Conservation (phyloP, 1,139 yeast species). For the Hansenula lynferdii region DNA sequence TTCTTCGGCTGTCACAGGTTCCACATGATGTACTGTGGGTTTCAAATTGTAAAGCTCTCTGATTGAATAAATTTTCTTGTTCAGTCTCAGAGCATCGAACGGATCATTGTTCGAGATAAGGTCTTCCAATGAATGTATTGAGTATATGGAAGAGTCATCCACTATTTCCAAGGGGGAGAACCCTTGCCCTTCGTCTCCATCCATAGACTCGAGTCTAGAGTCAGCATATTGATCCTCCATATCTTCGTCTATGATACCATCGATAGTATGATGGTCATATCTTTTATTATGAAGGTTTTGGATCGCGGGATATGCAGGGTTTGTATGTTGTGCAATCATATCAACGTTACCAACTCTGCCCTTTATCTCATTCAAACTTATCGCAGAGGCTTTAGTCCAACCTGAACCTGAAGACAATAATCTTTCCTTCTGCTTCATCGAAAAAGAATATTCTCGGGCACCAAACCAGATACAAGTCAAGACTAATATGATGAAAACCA, state of each 20-base stretch:
- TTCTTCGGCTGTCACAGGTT: slow-evolving; percentile 7
- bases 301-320: slow-evolving; percentile 8
- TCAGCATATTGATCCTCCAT: no score
- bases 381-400: slow-evolving; percentile 14
- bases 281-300: neutral
- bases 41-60: slow-evolving; percentile 12
- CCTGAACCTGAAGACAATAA: slow-evolving; percentile 13
- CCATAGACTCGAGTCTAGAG: neutral
- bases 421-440: slow-evolving; percentile 12
- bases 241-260: no score
- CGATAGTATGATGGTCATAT: no score
- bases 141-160: slow-evolving; percentile 5
- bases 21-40: slow-evolving; percentile 13
- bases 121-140: slow-evolving; percentile 3
- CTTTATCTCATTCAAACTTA: neutral
- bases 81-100: neutral
- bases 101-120: neutral
- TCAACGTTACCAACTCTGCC: neutral
- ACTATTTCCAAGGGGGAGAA: slow-evolving; percentile 8
- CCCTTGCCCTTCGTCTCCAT: neutral
- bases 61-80: slow-evolving; percentile 8
- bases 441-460: slow-evolving; percentile 18
- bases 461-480: slow-evolving; percentile 12
- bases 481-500: slow-evolving; percentile 9
- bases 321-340: neutral